These are phyloP conservation scores for Pisolithus thermaeus DNA, from an alignment of 1,284 basidiomycete species.

Conservation along the genomic window DNA sequence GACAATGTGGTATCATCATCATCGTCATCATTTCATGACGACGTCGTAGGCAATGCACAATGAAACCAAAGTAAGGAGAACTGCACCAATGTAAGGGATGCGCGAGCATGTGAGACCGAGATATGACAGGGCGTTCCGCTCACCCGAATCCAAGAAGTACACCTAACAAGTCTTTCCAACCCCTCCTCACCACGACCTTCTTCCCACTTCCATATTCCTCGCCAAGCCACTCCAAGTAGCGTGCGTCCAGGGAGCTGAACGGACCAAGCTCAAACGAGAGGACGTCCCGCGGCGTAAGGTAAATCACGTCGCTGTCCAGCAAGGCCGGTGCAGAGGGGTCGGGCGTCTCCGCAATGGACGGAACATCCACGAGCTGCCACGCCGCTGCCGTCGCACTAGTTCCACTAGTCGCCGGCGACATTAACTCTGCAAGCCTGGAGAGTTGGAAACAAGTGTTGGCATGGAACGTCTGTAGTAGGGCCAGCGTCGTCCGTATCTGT, in stretches of 20 bases:
- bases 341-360: neutral
- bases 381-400: neutral
- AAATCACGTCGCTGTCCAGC: constrained; percentile 16
- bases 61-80: too few species aligned
- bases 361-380: neutral
- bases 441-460: constrained; percentile 63
- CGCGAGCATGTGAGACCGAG: too few species aligned
- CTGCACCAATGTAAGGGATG: too few species aligned
- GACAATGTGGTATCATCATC: too few species aligned
- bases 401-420: constrained; percentile 9
- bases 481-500: constrained; percentile 56
- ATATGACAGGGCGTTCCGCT: neutral
- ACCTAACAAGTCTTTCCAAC: constrained; percentile 46
- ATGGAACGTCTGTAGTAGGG: constrained; percentile 68
- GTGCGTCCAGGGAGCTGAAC: constrained; percentile 22
- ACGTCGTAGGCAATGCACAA: too few species aligned
- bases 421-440: constrained; percentile 47
- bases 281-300: constrained; percentile 54
- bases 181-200: constrained; percentile 37
- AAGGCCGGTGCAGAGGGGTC: neutral
- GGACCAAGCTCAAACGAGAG: constrained; percentile 65
- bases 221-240: constrained; percentile 69
- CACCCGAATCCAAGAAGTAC: constrained; percentile 38
- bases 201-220: constrained; percentile 53
- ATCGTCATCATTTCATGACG: too few species aligned